Percentiles rank a stretch among this genome's conserved stretches.
Conservation (phyloP, 768 basidiomycete genomes). For the Boletus rex-veris region DNA sequence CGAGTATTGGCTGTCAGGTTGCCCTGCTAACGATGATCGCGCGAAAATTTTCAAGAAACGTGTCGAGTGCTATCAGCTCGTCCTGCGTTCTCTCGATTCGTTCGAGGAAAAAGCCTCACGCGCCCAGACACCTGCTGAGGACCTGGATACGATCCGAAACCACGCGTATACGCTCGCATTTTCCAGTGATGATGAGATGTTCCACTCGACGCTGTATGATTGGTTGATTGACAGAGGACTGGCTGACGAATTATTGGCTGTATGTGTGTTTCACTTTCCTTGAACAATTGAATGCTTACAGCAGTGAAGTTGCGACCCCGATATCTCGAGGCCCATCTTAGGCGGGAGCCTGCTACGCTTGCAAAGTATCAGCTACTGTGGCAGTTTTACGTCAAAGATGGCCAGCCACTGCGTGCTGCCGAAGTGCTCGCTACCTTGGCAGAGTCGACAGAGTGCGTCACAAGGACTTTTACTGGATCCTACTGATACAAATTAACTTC, state of each 20-base stretch:
- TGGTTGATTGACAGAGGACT: slow-evolving; percentile 82
- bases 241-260: slow-evolving; percentile 89
- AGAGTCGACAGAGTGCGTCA: slow-evolving; percentile 72
- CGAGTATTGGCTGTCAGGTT: slow-evolving; percentile 72
- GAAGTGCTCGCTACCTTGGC: slow-evolving; percentile 80
- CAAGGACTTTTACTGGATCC: background rate
- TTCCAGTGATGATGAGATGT: slow-evolving; percentile 82
- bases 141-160: slow-evolving; percentile 68
- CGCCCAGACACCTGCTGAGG: slow-evolving; percentile 37
- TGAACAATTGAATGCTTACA: slow-evolving; percentile 9
- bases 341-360: slow-evolving; percentile 73
- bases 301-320: slow-evolving; percentile 68
- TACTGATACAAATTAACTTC: slow-evolving; percentile 2
- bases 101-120: slow-evolving; percentile 65
- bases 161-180: slow-evolving; percentile 89
- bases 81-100: slow-evolving; percentile 74
- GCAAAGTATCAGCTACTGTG: slow-evolving; percentile 87
- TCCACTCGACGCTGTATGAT: slow-evolving; percentile 91
- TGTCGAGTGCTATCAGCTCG: slow-evolving; percentile 73
- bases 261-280: slow-evolving; percentile 33
- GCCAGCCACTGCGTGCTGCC: slow-evolving; percentile 83
- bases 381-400: slow-evolving; percentile 96
- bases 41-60: slow-evolving; percentile 57
- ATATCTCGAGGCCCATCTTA: slow-evolving; percentile 86
- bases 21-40: slow-evolving; percentile 56